Evolutionary conservation across 2,329 filamentous ascomycete species (phyloP).

Genomic region (Arthroderma sp.): DNA sequence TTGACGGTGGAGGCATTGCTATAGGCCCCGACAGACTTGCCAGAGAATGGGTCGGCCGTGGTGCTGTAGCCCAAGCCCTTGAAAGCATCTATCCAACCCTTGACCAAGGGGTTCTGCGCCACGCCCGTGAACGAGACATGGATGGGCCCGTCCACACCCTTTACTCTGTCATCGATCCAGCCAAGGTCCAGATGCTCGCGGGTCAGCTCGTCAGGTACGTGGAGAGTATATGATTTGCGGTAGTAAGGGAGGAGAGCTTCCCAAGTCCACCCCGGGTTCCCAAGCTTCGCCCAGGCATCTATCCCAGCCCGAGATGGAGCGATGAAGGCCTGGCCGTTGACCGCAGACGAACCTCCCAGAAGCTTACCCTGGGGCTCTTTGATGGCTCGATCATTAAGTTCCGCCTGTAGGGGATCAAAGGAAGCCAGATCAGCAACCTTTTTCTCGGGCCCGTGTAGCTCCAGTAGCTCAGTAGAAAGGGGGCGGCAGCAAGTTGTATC

Average conservation of each 20-base stretch:
- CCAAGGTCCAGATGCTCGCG: conserved; percentile 6
- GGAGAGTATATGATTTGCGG: conserved; percentile 29
- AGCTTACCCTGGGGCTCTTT: conserved; percentile 4
- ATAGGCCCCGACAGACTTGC: conserved; percentile 26
- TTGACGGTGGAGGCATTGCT: conserved; percentile 15
- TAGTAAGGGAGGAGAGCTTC: conserved; percentile 39
- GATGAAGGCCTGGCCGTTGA: conserved; percentile 6
- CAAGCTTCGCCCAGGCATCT: conserved; percentile 36
- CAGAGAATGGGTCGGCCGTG: conserved; percentile 9
- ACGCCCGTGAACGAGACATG: not conserved
- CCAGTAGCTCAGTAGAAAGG: no score
- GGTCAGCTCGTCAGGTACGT: conserved; percentile 13
- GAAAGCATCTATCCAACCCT: conserved; percentile 14
- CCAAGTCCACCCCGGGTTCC: conserved; percentile 37
- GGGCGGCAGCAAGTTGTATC: not conserved
- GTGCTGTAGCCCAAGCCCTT: conserved; percentile 8
- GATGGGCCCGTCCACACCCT: not conserved
- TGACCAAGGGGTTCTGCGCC: not conserved
- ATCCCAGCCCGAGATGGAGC: conserved; percentile 26
- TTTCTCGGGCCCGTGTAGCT: not conserved
- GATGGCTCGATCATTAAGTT: not conserved
- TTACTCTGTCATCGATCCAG: not conserved
- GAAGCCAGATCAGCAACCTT: not conserved
- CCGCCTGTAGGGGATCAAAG: not conserved
- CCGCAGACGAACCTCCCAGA: conserved; percentile 7